phyloP scores from a whole-genome alignment of 2,329 filamentous ascomycete genomes.

The Monosporascus cannonballus region DNA sequence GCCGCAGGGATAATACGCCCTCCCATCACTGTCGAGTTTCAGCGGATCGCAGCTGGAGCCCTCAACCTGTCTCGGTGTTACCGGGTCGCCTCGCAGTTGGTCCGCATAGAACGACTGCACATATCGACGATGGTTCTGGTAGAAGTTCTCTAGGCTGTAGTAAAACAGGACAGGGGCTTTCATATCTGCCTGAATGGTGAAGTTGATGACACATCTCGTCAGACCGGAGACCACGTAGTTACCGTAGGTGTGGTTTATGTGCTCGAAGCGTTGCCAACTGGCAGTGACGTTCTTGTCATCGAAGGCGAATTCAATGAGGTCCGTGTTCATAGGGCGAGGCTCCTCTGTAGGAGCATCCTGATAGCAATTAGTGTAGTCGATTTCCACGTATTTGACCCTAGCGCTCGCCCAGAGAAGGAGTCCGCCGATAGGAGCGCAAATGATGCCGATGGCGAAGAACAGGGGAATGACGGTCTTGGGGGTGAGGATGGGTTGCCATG shows the following conservation, averaged over 20 bases:
- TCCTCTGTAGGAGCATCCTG: slow-evolving; percentile 41
- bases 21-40: slow-evolving; percentile 43
- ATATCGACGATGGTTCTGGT: slow-evolving; percentile 96
- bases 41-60: slow-evolving; percentile 73
- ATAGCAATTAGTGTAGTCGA: slow-evolving; percentile 83
- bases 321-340: slow-evolving; percentile 43
- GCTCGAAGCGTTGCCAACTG: slow-evolving; percentile 30
- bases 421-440: slow-evolving; percentile 90
- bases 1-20: slow-evolving; percentile 88
- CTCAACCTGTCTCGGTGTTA: slow-evolving; percentile 54
- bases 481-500: slow-evolving; percentile 97
- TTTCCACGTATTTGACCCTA: slow-evolving; percentile 80
- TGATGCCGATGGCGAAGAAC: slow-evolving; percentile 70
- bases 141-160: slow-evolving; percentile 95
- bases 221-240: slow-evolving; percentile 11
- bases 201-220: slow-evolving; percentile 66
- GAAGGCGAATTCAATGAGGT: slow-evolving; percentile 64
- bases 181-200: slow-evolving; percentile 74
- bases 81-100: slow-evolving; percentile 68
- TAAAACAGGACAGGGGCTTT: slow-evolving; percentile 82
- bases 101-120: slow-evolving; percentile 81
- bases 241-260: slow-evolving; percentile 29
- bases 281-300: slow-evolving; percentile 41
- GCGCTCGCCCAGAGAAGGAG: slow-evolving; percentile 80
- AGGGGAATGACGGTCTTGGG: slow-evolving; percentile 67